These are phyloP conservation scores for apple (Malus domestica) DNA, from an alignment of 306 rosid genomes.

Conservation along the genomic window DNA sequence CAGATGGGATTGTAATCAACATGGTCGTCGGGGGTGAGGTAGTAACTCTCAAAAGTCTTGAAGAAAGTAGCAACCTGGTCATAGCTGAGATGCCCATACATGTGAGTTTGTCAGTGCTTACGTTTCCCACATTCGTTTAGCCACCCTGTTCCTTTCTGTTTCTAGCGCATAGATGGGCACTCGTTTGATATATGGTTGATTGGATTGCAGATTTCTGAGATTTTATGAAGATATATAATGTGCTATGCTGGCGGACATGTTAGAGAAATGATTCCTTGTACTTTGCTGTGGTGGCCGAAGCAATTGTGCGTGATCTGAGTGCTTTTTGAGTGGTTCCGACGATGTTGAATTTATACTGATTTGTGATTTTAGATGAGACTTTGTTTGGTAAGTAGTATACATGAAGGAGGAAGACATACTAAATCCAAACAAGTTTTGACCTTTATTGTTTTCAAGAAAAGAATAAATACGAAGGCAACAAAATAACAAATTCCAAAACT, in stretches of 20 bases:
- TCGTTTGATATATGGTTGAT: not conserved
- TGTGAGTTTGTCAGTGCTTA: conserved; percentile 34
- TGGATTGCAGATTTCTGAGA: conserved; percentile 79
- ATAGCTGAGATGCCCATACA: conserved; percentile 83
- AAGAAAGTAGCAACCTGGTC: conserved; percentile 38
- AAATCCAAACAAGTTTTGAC: no score
- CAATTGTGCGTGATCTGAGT: conserved; percentile 8
- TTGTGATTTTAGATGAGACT: not conserved
- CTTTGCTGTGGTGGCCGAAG: conserved; percentile 4
- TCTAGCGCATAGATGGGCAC: not conserved
- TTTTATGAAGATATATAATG: conserved; percentile 41
- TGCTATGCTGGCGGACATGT: conserved; percentile 16
- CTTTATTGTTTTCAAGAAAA: no score
- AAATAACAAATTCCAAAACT: no score
- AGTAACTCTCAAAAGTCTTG: conserved; percentile 61
- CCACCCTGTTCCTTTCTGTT: not conserved
- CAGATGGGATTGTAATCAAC: conserved; percentile 89
- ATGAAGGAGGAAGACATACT: no score
- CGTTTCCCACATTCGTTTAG: not conserved
- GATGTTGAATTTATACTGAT: not conserved
- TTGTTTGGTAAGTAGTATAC: not conserved
- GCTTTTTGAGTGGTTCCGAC: conserved; percentile 4
- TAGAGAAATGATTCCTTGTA: conserved; percentile 21
- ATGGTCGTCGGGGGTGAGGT: conserved; percentile 98
- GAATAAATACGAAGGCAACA: no score